phyloP scores from a whole-genome alignment of 2,329 filamentous ascomycete species.

The Clonostachys solani region DNA sequence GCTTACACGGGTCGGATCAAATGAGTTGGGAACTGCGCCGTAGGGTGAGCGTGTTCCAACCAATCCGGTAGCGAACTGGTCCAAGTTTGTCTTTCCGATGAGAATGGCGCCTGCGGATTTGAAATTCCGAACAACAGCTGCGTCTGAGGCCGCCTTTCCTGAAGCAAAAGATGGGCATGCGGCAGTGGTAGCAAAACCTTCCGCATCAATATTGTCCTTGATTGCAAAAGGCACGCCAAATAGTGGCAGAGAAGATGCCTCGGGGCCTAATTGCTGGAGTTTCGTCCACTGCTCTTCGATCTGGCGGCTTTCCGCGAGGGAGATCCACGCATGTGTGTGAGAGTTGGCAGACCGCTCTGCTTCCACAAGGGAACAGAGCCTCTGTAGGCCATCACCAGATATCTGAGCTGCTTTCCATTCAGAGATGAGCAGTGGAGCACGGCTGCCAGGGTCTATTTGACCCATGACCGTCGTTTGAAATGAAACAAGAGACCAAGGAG shows the following conservation, averaged over 20 bases:
- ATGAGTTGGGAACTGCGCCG: slow-evolving; percentile 50
- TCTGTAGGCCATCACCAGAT: not conserved
- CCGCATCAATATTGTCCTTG: slow-evolving; percentile 53
- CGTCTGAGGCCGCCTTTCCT: slow-evolving; percentile 34
- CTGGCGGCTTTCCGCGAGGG: not conserved
- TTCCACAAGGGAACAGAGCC: not conserved
- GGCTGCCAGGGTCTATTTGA: not conserved
- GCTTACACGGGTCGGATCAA: slow-evolving; percentile 25
- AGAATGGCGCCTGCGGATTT: slow-evolving; percentile 50
- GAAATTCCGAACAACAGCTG: slow-evolving; percentile 42
- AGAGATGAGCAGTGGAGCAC: not conserved
- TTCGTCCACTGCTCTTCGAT: not conserved
- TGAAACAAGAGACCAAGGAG: no score
- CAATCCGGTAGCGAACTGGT: slow-evolving; percentile 60
- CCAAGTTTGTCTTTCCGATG: slow-evolving; percentile 50
- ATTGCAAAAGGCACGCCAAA: slow-evolving; percentile 53
- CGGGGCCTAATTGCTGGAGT: not conserved
- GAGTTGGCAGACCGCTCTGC: not conserved
- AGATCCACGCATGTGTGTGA: not conserved
- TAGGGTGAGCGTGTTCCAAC: slow-evolving; percentile 57
- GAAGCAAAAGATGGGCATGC: slow-evolving; percentile 45
- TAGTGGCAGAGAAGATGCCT: slow-evolving; percentile 34
- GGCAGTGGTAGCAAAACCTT: slow-evolving; percentile 45
- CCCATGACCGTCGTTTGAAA: no score
- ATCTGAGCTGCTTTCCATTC: not conserved